phyloP scores from a whole-genome alignment of 495 filamentous ascomycete genomes.

The Xylaria castorea region DNA sequence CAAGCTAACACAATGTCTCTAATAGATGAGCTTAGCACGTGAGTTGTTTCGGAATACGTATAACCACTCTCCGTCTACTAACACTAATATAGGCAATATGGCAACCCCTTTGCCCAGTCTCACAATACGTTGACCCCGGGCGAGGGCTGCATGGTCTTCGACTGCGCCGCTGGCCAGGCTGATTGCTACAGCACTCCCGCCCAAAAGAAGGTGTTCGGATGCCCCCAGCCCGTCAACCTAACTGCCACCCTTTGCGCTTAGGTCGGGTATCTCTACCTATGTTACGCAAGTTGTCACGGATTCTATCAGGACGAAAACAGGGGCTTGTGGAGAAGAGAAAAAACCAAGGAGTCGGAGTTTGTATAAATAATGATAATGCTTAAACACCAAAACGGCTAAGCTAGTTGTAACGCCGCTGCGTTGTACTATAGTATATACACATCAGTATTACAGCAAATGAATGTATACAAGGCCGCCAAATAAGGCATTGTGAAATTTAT shows the following conservation, averaged over 20 bases:
- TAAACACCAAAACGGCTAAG: neutral
- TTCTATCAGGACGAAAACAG: conserved; percentile 14
- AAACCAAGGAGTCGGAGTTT: neutral
- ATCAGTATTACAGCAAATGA: neutral
- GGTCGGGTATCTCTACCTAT: neutral
- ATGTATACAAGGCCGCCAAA: neutral
- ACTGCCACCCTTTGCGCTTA: conserved; percentile 29
- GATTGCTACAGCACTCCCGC: conserved; percentile 38
- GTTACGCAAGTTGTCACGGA: neutral
- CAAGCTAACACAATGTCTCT: conserved; percentile 29
- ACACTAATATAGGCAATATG: conserved; percentile 30
- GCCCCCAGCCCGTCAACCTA: conserved; percentile 39
- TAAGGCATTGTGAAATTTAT: neutral
- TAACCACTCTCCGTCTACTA: neutral
- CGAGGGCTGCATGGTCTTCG: conserved; percentile 36
- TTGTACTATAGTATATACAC: neutral
- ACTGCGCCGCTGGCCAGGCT: conserved; percentile 33
- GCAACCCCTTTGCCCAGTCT: conserved; percentile 39
- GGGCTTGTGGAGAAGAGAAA: neutral
- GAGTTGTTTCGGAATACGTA: conserved; percentile 7
- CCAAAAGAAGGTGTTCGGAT: conserved; percentile 37
- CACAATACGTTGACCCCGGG: conserved; percentile 35
- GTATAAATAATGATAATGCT: conserved; percentile 11
- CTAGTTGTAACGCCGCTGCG: neutral
- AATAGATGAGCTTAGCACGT: conserved; percentile 40